Base-by-base conservation (phyloP, 2,329 filamentous ascomycete genomes). In the Aspergillus puulaauensis region DNA sequence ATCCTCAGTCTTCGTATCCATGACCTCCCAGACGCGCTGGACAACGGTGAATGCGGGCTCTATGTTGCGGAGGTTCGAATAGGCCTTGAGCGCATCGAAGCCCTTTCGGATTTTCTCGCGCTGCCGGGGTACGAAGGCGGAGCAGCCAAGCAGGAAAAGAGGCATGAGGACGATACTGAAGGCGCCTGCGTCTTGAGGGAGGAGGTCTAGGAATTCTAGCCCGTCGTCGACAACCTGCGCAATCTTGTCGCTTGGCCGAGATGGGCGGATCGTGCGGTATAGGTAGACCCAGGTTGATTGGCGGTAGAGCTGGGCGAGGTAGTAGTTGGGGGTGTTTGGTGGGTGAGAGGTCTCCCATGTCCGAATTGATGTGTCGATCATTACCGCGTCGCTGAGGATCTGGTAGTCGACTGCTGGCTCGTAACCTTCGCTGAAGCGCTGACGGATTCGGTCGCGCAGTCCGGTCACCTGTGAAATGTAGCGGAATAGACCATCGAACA, bases 401-500 rank as follows among this genome's bases (percentile, higher is more conserved):
- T 83, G 81, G 68, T 91, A 92, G 71, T 92, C 87, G 43, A 93
- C 87, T 0, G 84, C 80, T 0, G 89, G 90, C 52, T 90, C 86
- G 2, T 84, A 75, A 3, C 84, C 77, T 54, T 82, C 70, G 54
- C 80, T 76, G 64, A 91, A 87, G 52, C 90, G 86, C 33, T 80
- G 78, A 6, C 92, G 85, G 60, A 96, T 89, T 2, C 81, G 82
- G 71, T 93, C 89, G 43, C 91, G 84, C 39, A 96, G 83, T 12
- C 84, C 83, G 2, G 90, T 91, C 59, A 96, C 93, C 67, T 90
- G 86, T 7, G 88, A 88, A 31, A 96, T 86, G 68, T 90, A 87
- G 35, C 84, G 82, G 69, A 96, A 92, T 2, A 96, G 79, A 1
- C 90, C 90, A 67, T 96, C 91, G 41, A 89, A 86, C 24, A 96